Conservation (phyloP, 1,284 basidiomycete genomes). For the Trametes sp. region DNA sequence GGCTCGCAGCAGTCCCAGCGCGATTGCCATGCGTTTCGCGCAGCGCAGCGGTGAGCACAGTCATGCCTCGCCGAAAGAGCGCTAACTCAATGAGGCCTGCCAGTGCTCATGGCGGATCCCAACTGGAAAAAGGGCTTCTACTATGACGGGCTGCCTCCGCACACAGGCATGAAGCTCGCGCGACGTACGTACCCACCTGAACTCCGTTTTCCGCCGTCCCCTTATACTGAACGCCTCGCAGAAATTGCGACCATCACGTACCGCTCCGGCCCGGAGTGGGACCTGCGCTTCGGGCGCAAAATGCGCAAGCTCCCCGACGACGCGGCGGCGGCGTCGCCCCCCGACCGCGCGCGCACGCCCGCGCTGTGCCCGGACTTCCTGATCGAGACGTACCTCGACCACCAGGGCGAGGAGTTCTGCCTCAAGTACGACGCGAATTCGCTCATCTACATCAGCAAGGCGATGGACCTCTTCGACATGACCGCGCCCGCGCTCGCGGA, state of each 20-base stretch:
- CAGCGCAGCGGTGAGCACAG: constrained; percentile 84
- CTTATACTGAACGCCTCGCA: constrained; percentile 41
- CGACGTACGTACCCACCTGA: constrained; percentile 74
- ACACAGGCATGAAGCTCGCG: constrained; percentile 98
- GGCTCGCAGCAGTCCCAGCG: constrained; percentile 89
- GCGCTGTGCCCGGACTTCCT: constrained; percentile 96
- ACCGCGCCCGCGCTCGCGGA: constrained; percentile 79
- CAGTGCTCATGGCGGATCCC: constrained; percentile 98
- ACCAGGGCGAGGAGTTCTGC: constrained; percentile 98
- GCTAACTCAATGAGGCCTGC: constrained; percentile 17
- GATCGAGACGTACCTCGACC: constrained; percentile 98
- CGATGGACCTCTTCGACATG: constrained; percentile 99
- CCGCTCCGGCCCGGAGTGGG: constrained; percentile 99
- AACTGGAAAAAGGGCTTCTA: constrained; percentile 99
- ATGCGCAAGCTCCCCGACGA: constrained; percentile 54
- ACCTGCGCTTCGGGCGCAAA: constrained; percentile 92
- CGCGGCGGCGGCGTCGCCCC: constrained; percentile 33
- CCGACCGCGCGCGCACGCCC: constrained; percentile 57
- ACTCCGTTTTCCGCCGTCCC: constrained; percentile 5
- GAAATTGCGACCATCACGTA: constrained; percentile 99
- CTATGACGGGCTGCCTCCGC: constrained; percentile 93
- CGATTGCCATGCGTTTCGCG: constrained; percentile 95
- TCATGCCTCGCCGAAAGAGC: constrained; percentile 2
- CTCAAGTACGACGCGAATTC: constrained; percentile 99
- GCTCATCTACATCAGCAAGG: constrained; percentile 97